A percentile compares a stretch with the other conserved stretches of the same genome.
These are phyloP conservation scores for Babesia ovis DNA, from an alignment of 169 alveolate species.

Conservation along the genomic window DNA sequence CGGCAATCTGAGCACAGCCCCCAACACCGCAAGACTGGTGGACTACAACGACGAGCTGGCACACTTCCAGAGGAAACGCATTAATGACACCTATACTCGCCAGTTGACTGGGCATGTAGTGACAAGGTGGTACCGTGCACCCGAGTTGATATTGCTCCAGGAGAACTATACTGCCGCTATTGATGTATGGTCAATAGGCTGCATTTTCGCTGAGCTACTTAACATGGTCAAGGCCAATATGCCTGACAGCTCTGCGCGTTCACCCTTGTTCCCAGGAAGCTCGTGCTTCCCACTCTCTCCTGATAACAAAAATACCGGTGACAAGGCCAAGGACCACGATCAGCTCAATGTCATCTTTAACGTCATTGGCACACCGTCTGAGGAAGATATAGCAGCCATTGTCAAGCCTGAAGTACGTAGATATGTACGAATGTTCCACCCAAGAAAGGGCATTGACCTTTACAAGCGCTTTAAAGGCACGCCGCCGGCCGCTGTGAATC, in stretches of 20 bases:
- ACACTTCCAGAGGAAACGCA: conserved; percentile 27
- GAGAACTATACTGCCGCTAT: conserved; percentile 97
- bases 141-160: conserved; percentile 96
- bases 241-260: conserved; percentile 90
- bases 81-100: conserved; percentile 81
- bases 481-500: conserved; percentile 88
- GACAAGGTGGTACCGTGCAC: conserved; percentile 99
- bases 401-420: conserved; percentile 85
- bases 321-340: conserved; percentile 87
- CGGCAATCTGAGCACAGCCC: conserved; percentile 13
- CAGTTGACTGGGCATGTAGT: conserved; percentile 98
- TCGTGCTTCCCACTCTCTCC: conserved; percentile 96
- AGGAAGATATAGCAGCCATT: conserved; percentile 88
- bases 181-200: conserved; percentile 98
- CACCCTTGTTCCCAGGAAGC: conserved; percentile 97
- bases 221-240: conserved; percentile 92
- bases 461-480: conserved; percentile 81
- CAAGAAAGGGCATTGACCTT: conserved; percentile 77
- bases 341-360: conserved; percentile 95
- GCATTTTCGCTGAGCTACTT: conserved; percentile 94
- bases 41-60: conserved; percentile 50
- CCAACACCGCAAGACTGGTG: conserved; percentile 18
- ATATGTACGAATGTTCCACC: conserved; percentile 81
- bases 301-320: conserved; percentile 83
- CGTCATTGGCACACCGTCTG: conserved; percentile 95